These are phyloP conservation scores for Coemansia sp. DNA, from an alignment of 371 early-diverging fungal species.

Conservation along the genomic window DNA sequence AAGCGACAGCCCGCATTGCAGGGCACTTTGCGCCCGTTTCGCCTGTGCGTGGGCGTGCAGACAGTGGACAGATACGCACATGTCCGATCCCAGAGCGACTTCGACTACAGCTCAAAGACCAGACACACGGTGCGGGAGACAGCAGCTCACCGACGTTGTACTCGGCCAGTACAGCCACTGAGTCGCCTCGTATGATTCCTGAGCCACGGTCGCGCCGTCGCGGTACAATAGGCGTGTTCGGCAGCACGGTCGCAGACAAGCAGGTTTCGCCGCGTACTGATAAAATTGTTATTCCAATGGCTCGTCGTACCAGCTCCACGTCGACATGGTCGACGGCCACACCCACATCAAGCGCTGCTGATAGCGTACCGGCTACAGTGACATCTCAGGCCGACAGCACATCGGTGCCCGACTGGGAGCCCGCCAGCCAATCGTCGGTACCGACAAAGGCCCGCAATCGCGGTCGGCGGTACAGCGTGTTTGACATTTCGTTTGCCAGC, in stretches of 20 bases:
- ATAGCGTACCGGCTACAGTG: not conserved
- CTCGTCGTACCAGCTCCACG: slow-evolving; percentile 40
- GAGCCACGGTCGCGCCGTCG: slow-evolving; percentile 22
- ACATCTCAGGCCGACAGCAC: not conserved
- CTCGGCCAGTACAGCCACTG: slow-evolving; percentile 17
- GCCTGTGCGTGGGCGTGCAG: slow-evolving; percentile 1
- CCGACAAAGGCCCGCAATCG: slow-evolving; percentile 10
- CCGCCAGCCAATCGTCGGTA: slow-evolving; percentile 5
- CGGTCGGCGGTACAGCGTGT: slow-evolving; percentile 46
- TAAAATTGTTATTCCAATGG: not conserved
- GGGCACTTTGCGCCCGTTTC: slow-evolving; percentile 3
- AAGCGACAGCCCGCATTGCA: not conserved
- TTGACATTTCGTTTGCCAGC: slow-evolving; percentile 40
- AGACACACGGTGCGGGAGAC: not conserved
- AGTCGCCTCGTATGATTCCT: slow-evolving; percentile 17
- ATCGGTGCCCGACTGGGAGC: slow-evolving; percentile 38
- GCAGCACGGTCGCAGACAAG: slow-evolving; percentile 1
- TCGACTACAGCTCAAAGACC: slow-evolving; percentile 28
- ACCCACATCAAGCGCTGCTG: slow-evolving; percentile 25
- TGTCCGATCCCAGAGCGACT: slow-evolving; percentile 45
- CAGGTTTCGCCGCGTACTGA: slow-evolving; percentile 8
- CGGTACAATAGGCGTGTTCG: slow-evolving; percentile 17
- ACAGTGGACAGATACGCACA: slow-evolving; percentile 33
- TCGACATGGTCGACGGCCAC: slow-evolving; percentile 42
- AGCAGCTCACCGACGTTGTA: slow-evolving; percentile 18